phyloP scores from a whole-genome alignment of 164 flowering plant genomes.

The Magnolia officinalis region DNA sequence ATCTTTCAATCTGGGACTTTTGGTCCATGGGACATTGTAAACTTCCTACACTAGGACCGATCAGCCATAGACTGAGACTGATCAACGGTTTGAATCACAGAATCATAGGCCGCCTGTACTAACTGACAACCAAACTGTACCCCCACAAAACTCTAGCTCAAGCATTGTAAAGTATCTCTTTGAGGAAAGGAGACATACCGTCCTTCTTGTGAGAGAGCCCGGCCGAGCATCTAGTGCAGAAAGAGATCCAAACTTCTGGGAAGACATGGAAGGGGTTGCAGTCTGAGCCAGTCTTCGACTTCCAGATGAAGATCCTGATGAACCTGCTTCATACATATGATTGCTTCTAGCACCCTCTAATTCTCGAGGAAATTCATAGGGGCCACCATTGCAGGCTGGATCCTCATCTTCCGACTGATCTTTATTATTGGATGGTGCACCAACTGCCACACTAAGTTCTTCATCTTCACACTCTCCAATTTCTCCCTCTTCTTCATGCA shows the following conservation, averaged over 20 bases:
- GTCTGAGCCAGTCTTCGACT: conserved; percentile 47
- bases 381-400: conserved; percentile 38
- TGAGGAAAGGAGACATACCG: conserved; percentile 39
- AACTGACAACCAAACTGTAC: too few relatives aligned
- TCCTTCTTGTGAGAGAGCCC: conserved; percentile 60
- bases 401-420: conserved; percentile 67
- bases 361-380: conserved; percentile 39
- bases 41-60: too few relatives aligned
- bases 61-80: too few relatives aligned
- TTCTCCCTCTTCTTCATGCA: conserved; percentile 83
- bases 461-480: conserved; percentile 83
- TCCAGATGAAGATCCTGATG: conserved; percentile 83
- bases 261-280: conserved; percentile 60
- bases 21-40: too few relatives aligned
- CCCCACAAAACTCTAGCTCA: not conserved
- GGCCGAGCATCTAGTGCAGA: conserved; percentile 95
- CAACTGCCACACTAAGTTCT: conserved; percentile 57
- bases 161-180: not conserved
- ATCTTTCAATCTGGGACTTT: too few relatives aligned
- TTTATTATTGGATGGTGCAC: conserved; percentile 26
- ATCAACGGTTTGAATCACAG: too few relatives aligned
- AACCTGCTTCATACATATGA: conserved; percentile 56
- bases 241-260: conserved; percentile 89
- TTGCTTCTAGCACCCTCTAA: conserved; percentile 37
- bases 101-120: too few relatives aligned